Percentiles rank a stretch among this genome's conserved stretches.
Evolutionary conservation across 345 rosid genomes (phyloP).

Genomic region (Lepidium aucheri): DNA sequence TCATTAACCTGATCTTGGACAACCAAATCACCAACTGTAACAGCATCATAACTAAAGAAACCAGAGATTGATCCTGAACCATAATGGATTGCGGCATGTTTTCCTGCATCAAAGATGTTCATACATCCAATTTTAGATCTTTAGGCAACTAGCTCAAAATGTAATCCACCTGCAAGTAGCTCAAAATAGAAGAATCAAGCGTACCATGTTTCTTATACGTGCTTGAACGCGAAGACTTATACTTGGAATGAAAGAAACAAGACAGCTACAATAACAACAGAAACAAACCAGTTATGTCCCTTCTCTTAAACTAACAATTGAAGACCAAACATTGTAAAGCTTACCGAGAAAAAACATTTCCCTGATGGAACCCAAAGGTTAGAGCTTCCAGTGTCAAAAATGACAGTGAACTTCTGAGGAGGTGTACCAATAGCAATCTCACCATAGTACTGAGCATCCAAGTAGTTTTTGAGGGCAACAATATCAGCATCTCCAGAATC

Average conservation of each 20-base stretch:
- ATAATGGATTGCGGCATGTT: constrained; percentile 61
- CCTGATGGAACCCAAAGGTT: constrained; percentile 94
- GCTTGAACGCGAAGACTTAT: constrained; percentile 61
- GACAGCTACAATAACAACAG: constrained; percentile 6
- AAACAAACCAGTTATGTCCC: neutral
- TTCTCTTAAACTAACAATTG: neutral
- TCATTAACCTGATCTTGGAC: constrained; percentile 62
- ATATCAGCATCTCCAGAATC: constrained; percentile 56
- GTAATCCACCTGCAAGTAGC: neutral
- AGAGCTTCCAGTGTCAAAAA: constrained; percentile 94
- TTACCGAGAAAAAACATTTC: constrained; percentile 79
- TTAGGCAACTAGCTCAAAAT: too few relatives aligned
- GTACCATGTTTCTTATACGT: constrained; percentile 70
- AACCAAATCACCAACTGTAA: constrained; percentile 67
- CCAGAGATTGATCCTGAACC: constrained; percentile 89
- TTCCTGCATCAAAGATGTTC: constrained; percentile 33
- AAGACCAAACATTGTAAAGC: constrained; percentile 14
- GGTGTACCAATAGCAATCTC: constrained; percentile 88
- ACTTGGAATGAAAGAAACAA: constrained; percentile 56
- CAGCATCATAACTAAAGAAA: constrained; percentile 76
- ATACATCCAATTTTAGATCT: neutral
- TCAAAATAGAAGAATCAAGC: neutral
- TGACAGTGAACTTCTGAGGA: constrained; percentile 81
- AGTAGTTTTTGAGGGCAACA: constrained; percentile 60
- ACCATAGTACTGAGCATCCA: constrained; percentile 96